Base-by-base conservation (phyloP, 139 green algal genomes). In the Coelastrella sp. region DNA sequence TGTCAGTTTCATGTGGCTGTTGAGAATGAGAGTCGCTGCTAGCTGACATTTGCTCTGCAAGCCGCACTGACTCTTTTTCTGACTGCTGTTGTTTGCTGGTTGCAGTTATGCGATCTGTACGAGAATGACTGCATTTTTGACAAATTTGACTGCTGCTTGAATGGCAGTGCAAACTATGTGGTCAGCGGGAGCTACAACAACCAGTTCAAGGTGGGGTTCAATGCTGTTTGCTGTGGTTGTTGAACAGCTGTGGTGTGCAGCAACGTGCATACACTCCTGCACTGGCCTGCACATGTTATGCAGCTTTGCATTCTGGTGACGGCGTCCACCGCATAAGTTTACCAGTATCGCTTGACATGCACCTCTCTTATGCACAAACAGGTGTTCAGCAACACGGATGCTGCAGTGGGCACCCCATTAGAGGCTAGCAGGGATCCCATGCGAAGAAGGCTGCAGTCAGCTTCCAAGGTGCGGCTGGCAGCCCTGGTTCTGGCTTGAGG, bases 111-210 rank as follows among this genome's bases (percentile, higher is more conserved):
- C 91, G 97, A 99, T 91, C 92, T 99, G 89, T 99, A 99, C 92
- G 98, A 99, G 94, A 99, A 97, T 89, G 98, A 99, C 94, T 97
- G 92, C 91, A 99, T 99, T 82, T 99, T 99, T 88, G 98, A 99
- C 95, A 99, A 99, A 95, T 99, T 99, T 91, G 97, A 99, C 92
- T 98, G 96, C 93, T 96, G 91, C 85, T 93, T 98, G 73, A 98
- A 95, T 81, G 95, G 96, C 11, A 90, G 95, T 24, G 97, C 97
- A 73, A 88, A 92, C 65, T 88, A 95, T 72, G 93, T 98, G n/a
- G 96, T 96, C 56, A 99, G 97, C 24, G 98, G 98, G 27, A 98
- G 96, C 24, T 99, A 99, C 96, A 97, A 95, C 87, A 98, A 97
- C 93, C 92, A 96, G 35, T 98, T 99, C 93, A 94, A 94, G 76